Base-by-base conservation (phyloP, 768 basidiomycete genomes). In the Mycena haematopus region DNA sequence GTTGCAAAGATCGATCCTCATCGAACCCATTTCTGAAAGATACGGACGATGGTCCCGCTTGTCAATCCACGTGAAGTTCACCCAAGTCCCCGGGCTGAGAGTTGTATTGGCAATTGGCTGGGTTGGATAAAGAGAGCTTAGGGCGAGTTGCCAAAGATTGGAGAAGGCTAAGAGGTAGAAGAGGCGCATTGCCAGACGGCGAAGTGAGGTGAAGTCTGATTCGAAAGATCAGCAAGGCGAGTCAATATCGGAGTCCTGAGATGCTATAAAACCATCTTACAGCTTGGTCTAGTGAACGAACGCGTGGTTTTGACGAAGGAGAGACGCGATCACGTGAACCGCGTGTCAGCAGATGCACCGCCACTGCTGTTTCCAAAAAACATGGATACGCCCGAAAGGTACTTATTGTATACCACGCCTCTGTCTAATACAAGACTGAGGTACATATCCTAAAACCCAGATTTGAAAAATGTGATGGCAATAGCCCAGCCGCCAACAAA, bases 21-120 rank as follows among this genome's bases (percentile, higher is more conserved):
- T 55, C 1, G 65, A 61, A 0, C 82, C 80, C 73, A 85, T 79
- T 14, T 79, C 70, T 33, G 58, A 56, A 7, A 88, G 62, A 22
- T 68, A 67, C 0, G 88, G 87, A 9, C 65, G 63, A 0, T 47
- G 69, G 19, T n/a, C n/a, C 7, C 72, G 70, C 46, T 85, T 81
- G 42, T 89, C 86, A 38, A 70, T 72, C 88, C 88, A 90, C 4
- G 70, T 78, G 4, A 87, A 69, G 10, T 69, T 42, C 24, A 76
- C 76, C 6, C 76, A 73, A 44, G 77, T 72, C 10, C 84, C 86
- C 36, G 82, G 77, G 31, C 70, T 68, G 63, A 80, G 80, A 3
- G 79, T 75, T 0, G 85, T 83, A 21, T 69, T 74, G 33, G 80
- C 73, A 17, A 81, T 62, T 4, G 87, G 87, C 17, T 77, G 70